phyloP scores from a whole-genome alignment of 176 grass and related monocot genomes.

The Phoenix dactylifera region DNA sequence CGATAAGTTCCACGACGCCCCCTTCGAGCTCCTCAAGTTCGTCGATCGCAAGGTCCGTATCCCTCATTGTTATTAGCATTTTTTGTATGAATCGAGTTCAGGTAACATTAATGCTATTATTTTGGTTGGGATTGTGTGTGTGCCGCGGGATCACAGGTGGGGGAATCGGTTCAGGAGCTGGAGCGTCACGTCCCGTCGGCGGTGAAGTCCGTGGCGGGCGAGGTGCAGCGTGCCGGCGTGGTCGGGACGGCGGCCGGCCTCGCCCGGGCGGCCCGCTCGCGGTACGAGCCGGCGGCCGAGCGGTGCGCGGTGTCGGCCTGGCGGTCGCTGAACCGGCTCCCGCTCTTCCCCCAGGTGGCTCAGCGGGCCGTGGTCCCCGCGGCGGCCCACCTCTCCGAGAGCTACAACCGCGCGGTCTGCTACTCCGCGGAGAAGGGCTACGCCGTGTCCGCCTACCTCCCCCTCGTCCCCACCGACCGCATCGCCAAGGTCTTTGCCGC shows the following conservation, averaged over 20 bases:
- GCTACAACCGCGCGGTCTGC: slow-evolving; percentile 53
- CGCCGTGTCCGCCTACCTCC: slow-evolving; percentile 61
- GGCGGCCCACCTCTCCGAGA: slow-evolving; percentile 43
- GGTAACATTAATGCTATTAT: background rate
- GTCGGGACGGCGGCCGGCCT: slow-evolving; percentile 41
- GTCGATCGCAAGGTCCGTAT: slow-evolving; percentile 68
- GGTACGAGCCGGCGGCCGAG: slow-evolving; percentile 55
- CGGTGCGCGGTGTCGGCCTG: slow-evolving; percentile 46
- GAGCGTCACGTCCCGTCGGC: slow-evolving; percentile 52
- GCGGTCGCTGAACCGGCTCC: slow-evolving; percentile 77
- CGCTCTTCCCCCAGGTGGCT: slow-evolving; percentile 57
- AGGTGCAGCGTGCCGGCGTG: slow-evolving; percentile 55
- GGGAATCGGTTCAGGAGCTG: slow-evolving; percentile 48
- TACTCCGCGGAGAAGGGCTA: slow-evolving; percentile 51
- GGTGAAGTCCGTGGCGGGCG: slow-evolving; percentile 60
- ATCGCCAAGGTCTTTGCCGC: slow-evolving; percentile 44
- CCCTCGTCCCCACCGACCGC: slow-evolving; percentile 59
- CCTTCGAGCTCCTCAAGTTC: slow-evolving; percentile 64
- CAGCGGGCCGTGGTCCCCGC: slow-evolving; percentile 53
- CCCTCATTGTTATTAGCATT: background rate
- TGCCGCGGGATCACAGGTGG: slow-evolving; percentile 25
- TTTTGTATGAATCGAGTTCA: background rate
- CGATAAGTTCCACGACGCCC: slow-evolving; percentile 54
- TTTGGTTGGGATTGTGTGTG: background rate
- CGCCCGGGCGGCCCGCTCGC: slow-evolving; percentile 38